Base-by-base conservation (phyloP, 1,139 yeast genomes). In the Diutina mesorugosa region DNA sequence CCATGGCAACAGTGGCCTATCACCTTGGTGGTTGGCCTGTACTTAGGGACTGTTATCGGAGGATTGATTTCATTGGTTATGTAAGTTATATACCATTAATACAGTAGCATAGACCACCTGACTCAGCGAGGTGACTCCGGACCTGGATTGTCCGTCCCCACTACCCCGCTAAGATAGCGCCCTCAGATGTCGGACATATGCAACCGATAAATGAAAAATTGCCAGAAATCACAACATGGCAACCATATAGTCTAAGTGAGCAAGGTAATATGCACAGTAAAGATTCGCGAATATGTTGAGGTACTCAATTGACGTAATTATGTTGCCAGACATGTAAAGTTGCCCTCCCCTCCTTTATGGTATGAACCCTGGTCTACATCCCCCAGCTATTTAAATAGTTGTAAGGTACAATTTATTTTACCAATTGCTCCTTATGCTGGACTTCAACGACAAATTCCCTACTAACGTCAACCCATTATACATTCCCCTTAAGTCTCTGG, bases 1-100 rank as follows among this genome's bases (percentile, higher is more conserved):
- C 90, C 87, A 35, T 93, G 99, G 99, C 99, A 93, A 69, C 79
- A 77, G 59, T 93, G 97, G 96, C 99, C 99, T n/a, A 80, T 90
- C 58, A 91, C 98, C 1, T 78, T 91, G 56, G 72, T 91, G 30
- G 75, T 80, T n/a, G 98, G 98, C 1, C 85, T 83, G 0, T 90
- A 89, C 65, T 35, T 76, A 0, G 98, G 97, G 18, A 80, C 84
- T 2, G 75, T 83, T 32, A 62, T 79, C 4, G 97, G 96, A 5
- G 47, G 54, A 4, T 10, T 51, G 12, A 14, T 51, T 2, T 32
- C 45, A 6, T 50, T 50, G 32, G 47, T 18, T n/a, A 7, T n/a
- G 18, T 45, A 45, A n/a, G n/a, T 45, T 9, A 32, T 32, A 21
- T 21, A 21, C 26, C 26, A 21, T 32, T 10, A 32, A 32, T 10